Conservation (phyloP, 164 flowering plant genomes). For the Nymphaea colorata region DNA sequence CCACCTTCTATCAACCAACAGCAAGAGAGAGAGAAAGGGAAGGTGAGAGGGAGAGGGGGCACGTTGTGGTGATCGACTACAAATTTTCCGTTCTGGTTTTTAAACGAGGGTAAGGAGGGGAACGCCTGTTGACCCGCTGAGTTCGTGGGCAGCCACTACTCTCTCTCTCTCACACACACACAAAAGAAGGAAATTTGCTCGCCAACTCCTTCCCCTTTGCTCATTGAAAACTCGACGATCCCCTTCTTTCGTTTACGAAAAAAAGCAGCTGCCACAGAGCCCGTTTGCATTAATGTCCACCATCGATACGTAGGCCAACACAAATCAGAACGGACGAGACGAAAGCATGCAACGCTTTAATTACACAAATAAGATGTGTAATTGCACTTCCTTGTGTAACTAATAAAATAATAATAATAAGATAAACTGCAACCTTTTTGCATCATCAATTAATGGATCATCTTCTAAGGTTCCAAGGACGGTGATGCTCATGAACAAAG, state of each 20-base stretch:
- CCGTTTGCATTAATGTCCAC: no score
- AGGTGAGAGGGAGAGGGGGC: constrained; percentile 1
- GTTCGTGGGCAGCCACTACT: neutral
- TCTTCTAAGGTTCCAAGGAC: no score
- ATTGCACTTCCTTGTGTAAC: no score
- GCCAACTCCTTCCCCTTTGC: neutral
- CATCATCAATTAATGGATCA: no score
- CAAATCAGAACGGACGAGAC: no score
- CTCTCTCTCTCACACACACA: neutral
- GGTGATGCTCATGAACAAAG: no score
- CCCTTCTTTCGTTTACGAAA: neutral
- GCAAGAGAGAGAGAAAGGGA: constrained; percentile 6
- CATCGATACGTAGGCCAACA: no score
- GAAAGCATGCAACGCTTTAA: no score
- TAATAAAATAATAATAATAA: no score
- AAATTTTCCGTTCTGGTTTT: neutral
- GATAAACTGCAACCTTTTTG: no score
- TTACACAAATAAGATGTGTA: no score
- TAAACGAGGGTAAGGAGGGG: neutral
- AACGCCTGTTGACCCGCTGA: neutral
- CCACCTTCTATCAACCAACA: neutral
- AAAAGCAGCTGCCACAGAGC: no score
- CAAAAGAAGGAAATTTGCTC: neutral
- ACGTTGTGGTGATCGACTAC: neutral
- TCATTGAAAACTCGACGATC: neutral